Conservation (phyloP, 371 early-diverging fungal species). For the Synchytrium microbalum region DNA sequence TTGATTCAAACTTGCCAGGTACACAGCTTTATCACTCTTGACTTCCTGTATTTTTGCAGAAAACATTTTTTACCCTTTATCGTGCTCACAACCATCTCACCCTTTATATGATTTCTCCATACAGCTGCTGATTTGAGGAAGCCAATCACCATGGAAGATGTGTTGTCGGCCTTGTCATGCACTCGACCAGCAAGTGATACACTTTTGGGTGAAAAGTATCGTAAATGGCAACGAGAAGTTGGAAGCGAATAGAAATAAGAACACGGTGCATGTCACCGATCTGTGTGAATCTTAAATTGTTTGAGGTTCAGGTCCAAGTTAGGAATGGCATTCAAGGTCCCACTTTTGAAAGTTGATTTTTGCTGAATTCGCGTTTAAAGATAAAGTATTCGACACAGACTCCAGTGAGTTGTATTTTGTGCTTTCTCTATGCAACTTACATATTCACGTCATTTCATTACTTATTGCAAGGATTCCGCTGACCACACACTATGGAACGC, state of each 20-base stretch:
- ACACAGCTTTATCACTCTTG: background rate
- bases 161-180: slow-evolving; percentile 22
- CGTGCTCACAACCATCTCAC: background rate
- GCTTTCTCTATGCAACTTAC: too few relatives aligned
- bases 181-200: slow-evolving; percentile 25
- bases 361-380: too few relatives aligned
- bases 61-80: background rate
- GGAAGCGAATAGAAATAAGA: slow-evolving; percentile 26
- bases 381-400: too few relatives aligned
- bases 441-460: too few relatives aligned
- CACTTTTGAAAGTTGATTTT: too few relatives aligned
- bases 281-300: too few relatives aligned
- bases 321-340: too few relatives aligned
- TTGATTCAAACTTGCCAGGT: background rate
- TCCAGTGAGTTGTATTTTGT: too few relatives aligned
- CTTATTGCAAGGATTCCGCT: too few relatives aligned
- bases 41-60: background rate
- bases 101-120: background rate
- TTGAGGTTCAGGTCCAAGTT: too few relatives aligned
- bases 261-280: too few relatives aligned
- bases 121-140: background rate
- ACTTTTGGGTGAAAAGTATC: slow-evolving; percentile 25
- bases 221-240: slow-evolving; percentile 45
- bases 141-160: slow-evolving; percentile 28
- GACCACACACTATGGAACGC: too few relatives aligned